Conservation (phyloP, 2,329 filamentous ascomycete species). For the Phialophora macrospora region DNA sequence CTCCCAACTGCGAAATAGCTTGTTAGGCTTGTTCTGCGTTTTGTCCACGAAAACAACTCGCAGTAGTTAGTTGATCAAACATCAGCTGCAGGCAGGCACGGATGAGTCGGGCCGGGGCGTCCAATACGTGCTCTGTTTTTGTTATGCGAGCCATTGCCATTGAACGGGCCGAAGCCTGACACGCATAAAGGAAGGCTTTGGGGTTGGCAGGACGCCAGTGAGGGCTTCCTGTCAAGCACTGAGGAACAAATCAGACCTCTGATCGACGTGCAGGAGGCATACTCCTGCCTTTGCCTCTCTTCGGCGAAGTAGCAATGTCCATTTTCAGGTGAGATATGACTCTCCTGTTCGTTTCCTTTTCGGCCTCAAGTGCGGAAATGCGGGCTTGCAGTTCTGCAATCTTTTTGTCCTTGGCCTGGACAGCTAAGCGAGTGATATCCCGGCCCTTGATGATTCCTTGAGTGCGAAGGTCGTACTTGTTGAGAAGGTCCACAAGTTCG, state of each 20-base stretch:
- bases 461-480: constrained; percentile 61
- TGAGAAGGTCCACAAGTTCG: constrained; percentile 53
- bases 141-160: background rate
- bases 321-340: constrained; percentile 49
- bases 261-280: constrained; percentile 19
- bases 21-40: background rate
- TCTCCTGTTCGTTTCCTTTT: constrained; percentile 59
- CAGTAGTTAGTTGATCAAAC: background rate
- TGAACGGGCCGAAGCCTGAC: background rate
- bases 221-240: background rate
- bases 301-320: constrained; percentile 39
- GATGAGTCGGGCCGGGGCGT: background rate
- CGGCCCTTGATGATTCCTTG: constrained; percentile 68
- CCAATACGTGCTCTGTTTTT: background rate
- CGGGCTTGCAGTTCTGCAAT: constrained; percentile 69
- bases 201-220: background rate
- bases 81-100: background rate
- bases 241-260: constrained; percentile 24
- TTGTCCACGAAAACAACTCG: background rate
- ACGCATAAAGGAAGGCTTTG: background rate
- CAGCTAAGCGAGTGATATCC: constrained; percentile 66
- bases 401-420: constrained; percentile 69
- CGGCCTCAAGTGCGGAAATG: constrained; percentile 62
- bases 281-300: constrained; percentile 21
- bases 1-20: background rate